Conservation (phyloP, 148 eudicot genomes). For the Amaranthus palmeri region DNA sequence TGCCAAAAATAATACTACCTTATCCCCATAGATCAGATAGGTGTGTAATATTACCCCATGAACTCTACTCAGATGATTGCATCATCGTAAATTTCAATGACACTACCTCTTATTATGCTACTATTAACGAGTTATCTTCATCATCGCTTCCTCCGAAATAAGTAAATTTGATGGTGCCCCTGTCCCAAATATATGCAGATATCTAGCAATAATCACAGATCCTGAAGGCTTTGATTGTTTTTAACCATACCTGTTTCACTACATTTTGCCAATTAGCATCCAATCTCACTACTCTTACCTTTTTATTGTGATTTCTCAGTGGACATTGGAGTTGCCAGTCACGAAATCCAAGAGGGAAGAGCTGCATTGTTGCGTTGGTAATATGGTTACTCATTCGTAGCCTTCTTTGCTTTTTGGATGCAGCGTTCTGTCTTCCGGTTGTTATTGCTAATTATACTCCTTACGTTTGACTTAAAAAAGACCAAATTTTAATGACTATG, state of each 20-base stretch:
- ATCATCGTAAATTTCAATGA: not conserved
- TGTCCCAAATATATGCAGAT: not conserved
- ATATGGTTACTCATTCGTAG: conserved; percentile 44
- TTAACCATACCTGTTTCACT: not conserved
- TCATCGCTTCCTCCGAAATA: too few species aligned
- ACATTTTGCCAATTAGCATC: not conserved
- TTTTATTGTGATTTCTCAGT: conserved; percentile 34
- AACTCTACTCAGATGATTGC: not conserved
- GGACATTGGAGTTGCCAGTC: conserved; percentile 69
- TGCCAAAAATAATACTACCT: not conserved
- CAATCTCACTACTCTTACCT: not conserved
- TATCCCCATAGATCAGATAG: not conserved
- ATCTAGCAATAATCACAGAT: not conserved
- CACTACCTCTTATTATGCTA: not conserved
- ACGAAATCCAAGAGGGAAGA: conserved; percentile 47
- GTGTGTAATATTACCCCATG: not conserved
- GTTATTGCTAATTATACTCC: not conserved
- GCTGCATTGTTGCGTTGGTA: conserved; percentile 36
- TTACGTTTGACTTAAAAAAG: not conserved
- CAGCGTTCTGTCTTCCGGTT: not conserved
- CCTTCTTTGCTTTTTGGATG: conserved; percentile 19
- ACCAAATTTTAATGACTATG: not conserved
- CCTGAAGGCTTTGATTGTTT: not conserved
- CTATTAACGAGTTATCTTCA: too few species aligned
- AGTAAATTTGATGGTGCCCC: too few species aligned